Evolutionary conservation across 2,329 filamentous ascomycete genomes (phyloP).

Genomic region (Aureobasidium pullulans): DNA sequence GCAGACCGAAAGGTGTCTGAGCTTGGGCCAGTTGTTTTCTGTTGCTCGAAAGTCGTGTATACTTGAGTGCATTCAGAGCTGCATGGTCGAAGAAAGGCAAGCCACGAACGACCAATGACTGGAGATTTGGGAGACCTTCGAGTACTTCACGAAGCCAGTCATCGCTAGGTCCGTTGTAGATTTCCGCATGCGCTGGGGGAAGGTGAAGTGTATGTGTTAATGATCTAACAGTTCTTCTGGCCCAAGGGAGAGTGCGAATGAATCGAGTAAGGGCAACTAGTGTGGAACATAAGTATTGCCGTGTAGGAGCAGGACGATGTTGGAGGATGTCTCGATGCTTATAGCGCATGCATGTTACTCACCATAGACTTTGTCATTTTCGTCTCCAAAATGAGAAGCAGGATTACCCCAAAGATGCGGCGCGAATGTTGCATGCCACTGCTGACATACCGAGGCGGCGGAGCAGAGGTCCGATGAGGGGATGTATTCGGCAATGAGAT

Average conservation of each 20-base stretch:
- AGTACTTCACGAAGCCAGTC: constrained; percentile 55
- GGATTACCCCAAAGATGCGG: constrained; percentile 57
- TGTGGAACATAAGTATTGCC: not conserved
- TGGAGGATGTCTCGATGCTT: not conserved
- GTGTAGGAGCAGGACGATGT: not conserved
- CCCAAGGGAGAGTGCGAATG: constrained; percentile 48
- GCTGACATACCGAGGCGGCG: constrained; percentile 47
- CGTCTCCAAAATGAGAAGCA: constrained; percentile 53
- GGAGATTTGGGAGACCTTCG: constrained; percentile 50
- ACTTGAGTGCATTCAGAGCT: constrained; percentile 44
- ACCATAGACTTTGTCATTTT: constrained; percentile 55
- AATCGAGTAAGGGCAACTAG: constrained; percentile 53
- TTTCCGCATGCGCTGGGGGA: constrained; percentile 52
- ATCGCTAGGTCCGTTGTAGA: constrained; percentile 52
- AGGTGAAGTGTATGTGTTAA: constrained; percentile 56
- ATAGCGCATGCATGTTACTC: not conserved
- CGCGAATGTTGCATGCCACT: constrained; percentile 53
- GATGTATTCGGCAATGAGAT: constrained; percentile 50
- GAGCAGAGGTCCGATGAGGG: constrained; percentile 50
- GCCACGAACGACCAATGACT: constrained; percentile 51
- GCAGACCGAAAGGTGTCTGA: constrained; percentile 37
- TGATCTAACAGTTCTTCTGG: constrained; percentile 44
- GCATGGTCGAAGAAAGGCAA: constrained; percentile 57
- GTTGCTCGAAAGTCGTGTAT: constrained; percentile 9
- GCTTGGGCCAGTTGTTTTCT: not conserved